phyloP scores from a whole-genome alignment of 371 early-diverging fungal genomes.

The Nematocida ausubeli region DNA sequence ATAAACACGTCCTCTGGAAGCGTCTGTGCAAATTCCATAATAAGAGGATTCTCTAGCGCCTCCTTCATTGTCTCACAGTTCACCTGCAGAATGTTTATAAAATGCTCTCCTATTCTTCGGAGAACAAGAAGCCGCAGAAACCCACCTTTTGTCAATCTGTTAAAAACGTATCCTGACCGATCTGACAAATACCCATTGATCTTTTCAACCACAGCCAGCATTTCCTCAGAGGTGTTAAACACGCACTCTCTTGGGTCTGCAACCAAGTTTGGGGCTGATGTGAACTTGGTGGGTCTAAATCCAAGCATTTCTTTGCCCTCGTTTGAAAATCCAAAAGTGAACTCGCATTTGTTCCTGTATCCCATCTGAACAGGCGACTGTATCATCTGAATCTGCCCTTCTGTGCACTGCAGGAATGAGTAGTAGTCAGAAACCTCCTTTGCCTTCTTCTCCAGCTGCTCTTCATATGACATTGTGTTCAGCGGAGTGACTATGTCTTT shows the following conservation, averaged over 20 bases:
- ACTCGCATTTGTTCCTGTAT: conserved; percentile 78
- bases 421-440: background rate
- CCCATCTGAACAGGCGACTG: conserved; percentile 71
- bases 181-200: conserved; percentile 67
- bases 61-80: background rate
- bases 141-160: conserved; percentile 70
- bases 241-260: conserved; percentile 31
- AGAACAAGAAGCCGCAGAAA: conserved; percentile 72
- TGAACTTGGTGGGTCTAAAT: conserved; percentile 72
- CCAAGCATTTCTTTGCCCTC: conserved; percentile 72
- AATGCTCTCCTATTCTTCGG: conserved; percentile 69
- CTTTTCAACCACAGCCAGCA: conserved; percentile 26
- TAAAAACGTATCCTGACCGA: conserved; percentile 70
- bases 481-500: conserved; percentile 54
- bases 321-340: conserved; percentile 72
- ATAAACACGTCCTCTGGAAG: conserved; percentile 8
- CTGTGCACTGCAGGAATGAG: background rate
- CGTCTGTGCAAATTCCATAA: conserved; percentile 9
- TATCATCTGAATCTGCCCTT: conserved; percentile 58
- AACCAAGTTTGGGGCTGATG: conserved; percentile 50
- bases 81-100: conserved; percentile 44
- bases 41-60: background rate
- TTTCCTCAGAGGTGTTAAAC: conserved; percentile 30
- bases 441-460: conserved; percentile 41
- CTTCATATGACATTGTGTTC: conserved; percentile 20